Percentiles rank a stretch among this genome's conserved stretches.
Evolutionary conservation across 176 grass and related monocot species (phyloP).

Genomic region (Hordeum marinum): DNA sequence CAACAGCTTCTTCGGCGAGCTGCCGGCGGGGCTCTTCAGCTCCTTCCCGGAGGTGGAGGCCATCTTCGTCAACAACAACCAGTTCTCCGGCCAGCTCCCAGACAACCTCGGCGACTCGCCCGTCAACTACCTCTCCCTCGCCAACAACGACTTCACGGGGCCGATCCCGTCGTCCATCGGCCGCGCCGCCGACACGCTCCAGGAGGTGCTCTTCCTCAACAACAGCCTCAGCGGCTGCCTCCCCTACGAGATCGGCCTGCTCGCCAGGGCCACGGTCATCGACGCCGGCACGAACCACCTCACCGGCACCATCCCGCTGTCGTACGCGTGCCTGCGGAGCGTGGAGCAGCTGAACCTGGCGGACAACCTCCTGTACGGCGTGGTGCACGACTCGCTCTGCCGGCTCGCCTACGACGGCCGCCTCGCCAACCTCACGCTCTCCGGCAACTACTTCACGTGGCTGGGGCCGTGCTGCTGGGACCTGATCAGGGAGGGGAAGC

Average conservation of each 20-base stretch:
- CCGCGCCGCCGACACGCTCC: constrained; percentile 36
- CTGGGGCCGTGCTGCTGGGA: constrained; percentile 54
- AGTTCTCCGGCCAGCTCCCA: constrained; percentile 48
- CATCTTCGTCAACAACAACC: constrained; percentile 97
- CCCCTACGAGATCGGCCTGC: constrained; percentile 69
- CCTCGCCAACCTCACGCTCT: constrained; percentile 79
- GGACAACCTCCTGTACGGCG: constrained; percentile 61
- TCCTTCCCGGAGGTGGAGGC: constrained; percentile 47
- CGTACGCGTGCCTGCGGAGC: constrained; percentile 64
- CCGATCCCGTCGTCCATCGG: constrained; percentile 73
- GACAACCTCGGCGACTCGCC: constrained; percentile 67
- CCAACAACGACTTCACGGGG: constrained; percentile 83
- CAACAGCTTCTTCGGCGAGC: constrained; percentile 45
- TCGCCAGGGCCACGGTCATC: constrained; percentile 63
- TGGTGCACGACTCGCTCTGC: constrained; percentile 85
- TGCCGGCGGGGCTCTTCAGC: constrained; percentile 45
- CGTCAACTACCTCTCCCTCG: constrained; percentile 75
- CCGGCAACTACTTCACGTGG: constrained; percentile 89
- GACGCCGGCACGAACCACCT: constrained; percentile 78
- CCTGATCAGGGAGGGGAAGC: constrained; percentile 34
- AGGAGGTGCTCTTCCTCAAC: constrained; percentile 90
- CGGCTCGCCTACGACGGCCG: constrained; percentile 28
- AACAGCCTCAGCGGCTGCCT: constrained; percentile 84
- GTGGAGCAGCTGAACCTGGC: constrained; percentile 90
- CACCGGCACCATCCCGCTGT: constrained; percentile 71